phyloP scores from a whole-genome alignment of 2,329 filamentous ascomycete species.

The Diaporthe sp. region DNA sequence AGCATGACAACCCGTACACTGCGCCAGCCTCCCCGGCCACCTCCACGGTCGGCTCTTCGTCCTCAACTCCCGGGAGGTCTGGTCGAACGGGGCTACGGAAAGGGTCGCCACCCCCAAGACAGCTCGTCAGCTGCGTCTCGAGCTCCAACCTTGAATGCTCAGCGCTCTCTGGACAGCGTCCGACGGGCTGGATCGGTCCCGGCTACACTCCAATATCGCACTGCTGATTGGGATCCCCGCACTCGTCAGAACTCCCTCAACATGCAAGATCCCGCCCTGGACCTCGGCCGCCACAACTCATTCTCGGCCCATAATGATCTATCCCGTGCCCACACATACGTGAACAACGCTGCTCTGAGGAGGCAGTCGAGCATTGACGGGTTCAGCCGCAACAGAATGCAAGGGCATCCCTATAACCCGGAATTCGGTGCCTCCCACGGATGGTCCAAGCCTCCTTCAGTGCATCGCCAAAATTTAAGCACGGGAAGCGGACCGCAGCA shows the following conservation, averaged over 20 bases:
- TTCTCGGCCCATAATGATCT: conserved; percentile 39
- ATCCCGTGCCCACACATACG: conserved; percentile 34
- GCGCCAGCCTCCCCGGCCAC: conserved; percentile 46
- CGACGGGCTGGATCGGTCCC: conserved; percentile 35
- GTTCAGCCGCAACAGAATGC: conserved; percentile 16
- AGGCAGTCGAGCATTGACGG: conserved; percentile 26
- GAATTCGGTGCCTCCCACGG: conserved; percentile 3
- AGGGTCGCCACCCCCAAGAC: conserved; percentile 40
- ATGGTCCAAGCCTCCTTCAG: conserved; percentile 42
- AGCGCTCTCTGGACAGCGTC: conserved; percentile 39
- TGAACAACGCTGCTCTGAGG: conserved; percentile 31
- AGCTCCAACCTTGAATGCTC: conserved; percentile 41
- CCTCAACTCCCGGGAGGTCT: conserved; percentile 42
- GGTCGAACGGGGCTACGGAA: conserved; percentile 46
- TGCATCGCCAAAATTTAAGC: conserved; percentile 52
- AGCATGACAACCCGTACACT: conserved; percentile 54
- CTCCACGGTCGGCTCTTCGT: conserved; percentile 49
- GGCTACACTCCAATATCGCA: conserved; percentile 35
- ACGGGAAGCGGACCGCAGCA: conserved; percentile 41
- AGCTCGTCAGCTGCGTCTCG: conserved; percentile 36
- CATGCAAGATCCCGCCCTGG: conserved; percentile 41
- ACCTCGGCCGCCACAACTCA: conserved; percentile 46
- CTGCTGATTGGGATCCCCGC: conserved; percentile 44
- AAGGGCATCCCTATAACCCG: neutral
- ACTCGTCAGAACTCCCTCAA: conserved; percentile 41